Percentiles rank a stretch among this genome's conserved stretches.
Evolutionary conservation across 306 rosid genomes (phyloP).

Genomic region (Albizia julibrissin): DNA sequence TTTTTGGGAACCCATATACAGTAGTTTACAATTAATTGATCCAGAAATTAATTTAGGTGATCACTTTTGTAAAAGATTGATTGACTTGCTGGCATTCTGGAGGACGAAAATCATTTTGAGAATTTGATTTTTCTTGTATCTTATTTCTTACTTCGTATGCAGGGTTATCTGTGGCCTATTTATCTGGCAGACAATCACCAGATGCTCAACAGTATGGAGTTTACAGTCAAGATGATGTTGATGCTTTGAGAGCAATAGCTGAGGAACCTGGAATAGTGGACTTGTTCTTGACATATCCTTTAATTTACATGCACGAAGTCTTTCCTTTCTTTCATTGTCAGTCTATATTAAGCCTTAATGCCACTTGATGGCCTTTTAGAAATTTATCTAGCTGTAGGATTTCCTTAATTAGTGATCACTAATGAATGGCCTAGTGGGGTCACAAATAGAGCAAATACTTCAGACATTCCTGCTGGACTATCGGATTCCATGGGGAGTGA

Average conservation of each 20-base stretch:
- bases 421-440: conserved; percentile 93
- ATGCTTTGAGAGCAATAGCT: conserved; percentile 84
- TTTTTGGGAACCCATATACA: neutral
- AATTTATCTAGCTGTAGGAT: conserved; percentile 26
- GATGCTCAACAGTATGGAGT: conserved; percentile 76
- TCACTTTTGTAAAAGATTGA: neutral
- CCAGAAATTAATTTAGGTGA: neutral
- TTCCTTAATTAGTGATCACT: conserved; percentile 70
- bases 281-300: conserved; percentile 94
- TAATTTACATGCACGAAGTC: conserved; percentile 5
- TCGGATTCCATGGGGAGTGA: conserved; percentile 65
- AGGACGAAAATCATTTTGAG: neutral
- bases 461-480: conserved; percentile 64
- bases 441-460: conserved; percentile 54
- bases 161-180: conserved; percentile 80
- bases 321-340: neutral
- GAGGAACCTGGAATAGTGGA: conserved; percentile 87
- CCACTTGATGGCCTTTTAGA: conserved; percentile 27
- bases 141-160: conserved; percentile 22
- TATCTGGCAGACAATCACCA: conserved; percentile 69
- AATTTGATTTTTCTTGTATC: conserved; percentile 9
- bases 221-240: conserved; percentile 81
- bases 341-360: conserved; percentile 3
- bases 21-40: neutral
- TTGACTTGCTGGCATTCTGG: neutral